Evolutionary conservation across 495 filamentous ascomycete species (phyloP).

Genomic region (Penicillium silybi): DNA sequence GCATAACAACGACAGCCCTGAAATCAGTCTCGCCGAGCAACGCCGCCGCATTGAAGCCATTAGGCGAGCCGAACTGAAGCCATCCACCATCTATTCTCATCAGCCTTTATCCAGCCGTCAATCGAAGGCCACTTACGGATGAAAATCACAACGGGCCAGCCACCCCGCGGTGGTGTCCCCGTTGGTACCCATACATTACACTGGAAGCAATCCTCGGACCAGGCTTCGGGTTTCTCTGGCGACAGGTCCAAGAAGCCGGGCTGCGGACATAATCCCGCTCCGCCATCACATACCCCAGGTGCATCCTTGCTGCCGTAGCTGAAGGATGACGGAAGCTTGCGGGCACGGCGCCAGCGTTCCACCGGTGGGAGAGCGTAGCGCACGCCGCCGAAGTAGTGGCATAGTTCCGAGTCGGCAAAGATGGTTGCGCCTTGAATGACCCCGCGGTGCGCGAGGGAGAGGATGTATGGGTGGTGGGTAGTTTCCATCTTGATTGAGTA

Average conservation of each 20-base stretch:
- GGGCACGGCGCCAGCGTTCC: constrained; percentile 37
- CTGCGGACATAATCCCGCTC: constrained; percentile 37
- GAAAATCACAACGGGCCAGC: constrained; percentile 44
- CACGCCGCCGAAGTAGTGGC: constrained; percentile 42
- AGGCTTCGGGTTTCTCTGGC: constrained; percentile 15
- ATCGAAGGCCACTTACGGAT: constrained; percentile 32
- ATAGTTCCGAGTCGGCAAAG: constrained; percentile 23
- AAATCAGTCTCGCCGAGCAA: constrained; percentile 46
- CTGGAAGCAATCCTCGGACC: constrained; percentile 44
- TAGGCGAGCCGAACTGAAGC: constrained; percentile 53
- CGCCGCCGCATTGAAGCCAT: constrained; percentile 43
- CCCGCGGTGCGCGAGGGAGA: constrained; percentile 32
- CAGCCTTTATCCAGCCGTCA: background rate
- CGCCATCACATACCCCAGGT: constrained; percentile 26
- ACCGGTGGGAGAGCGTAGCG: constrained; percentile 39
- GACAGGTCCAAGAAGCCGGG: constrained; percentile 25
- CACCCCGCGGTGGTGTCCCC: constrained; percentile 30
- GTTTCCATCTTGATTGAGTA: constrained; percentile 25
- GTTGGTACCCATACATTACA: constrained; percentile 41
- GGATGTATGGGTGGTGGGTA: constrained; percentile 20
- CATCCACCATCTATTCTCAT: constrained; percentile 49
- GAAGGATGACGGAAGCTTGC: constrained; percentile 26
- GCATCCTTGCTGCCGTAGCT: constrained; percentile 32
- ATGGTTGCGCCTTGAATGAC: constrained; percentile 36
- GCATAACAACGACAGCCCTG: constrained; percentile 57